A percentile compares a stretch with the other conserved stretches of the same genome.
These are phyloP conservation scores for Vitellaria paradoxa DNA, from an alignment of 179 eudicot genomes.

Conservation along the genomic window DNA sequence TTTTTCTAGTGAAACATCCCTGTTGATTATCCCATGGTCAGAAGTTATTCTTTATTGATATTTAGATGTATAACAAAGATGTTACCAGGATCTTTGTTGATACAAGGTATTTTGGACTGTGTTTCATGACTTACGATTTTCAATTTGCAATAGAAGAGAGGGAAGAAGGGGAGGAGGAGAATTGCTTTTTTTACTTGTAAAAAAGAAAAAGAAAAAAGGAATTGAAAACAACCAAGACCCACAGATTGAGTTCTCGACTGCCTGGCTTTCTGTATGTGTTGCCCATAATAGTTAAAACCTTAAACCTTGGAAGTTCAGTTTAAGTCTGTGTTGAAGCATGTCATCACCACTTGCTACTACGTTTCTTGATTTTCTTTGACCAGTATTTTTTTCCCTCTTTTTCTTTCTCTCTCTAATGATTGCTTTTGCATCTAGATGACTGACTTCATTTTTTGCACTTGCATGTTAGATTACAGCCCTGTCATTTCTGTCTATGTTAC, in stretches of 20 bases:
- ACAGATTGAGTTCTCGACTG: neutral
- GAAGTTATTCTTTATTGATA: neutral
- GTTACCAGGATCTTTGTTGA: neutral
- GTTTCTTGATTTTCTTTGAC: neutral
- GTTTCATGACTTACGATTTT: neutral
- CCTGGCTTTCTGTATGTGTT: neutral
- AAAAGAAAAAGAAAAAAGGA: neutral
- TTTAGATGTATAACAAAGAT: neutral
- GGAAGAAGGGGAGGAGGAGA: too few species aligned
- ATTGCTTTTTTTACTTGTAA: neutral
- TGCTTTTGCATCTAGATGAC: neutral
- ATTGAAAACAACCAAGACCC: neutral
- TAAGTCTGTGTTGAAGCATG: neutral
- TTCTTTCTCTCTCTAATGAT: neutral
- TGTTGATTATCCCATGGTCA: too few species aligned
- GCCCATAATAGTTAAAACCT: neutral
- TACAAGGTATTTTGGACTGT: neutral
- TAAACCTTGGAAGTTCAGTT: neutral
- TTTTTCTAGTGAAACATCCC: neutral
- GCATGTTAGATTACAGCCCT: neutral
- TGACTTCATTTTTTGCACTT: neutral
- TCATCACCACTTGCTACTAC: neutral
- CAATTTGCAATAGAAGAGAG: neutral
- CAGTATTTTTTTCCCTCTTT: neutral
- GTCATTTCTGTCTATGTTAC: neutral